Conservation (phyloP, 2,329 filamentous ascomycete species). For the Diaporthe nobilis region DNA sequence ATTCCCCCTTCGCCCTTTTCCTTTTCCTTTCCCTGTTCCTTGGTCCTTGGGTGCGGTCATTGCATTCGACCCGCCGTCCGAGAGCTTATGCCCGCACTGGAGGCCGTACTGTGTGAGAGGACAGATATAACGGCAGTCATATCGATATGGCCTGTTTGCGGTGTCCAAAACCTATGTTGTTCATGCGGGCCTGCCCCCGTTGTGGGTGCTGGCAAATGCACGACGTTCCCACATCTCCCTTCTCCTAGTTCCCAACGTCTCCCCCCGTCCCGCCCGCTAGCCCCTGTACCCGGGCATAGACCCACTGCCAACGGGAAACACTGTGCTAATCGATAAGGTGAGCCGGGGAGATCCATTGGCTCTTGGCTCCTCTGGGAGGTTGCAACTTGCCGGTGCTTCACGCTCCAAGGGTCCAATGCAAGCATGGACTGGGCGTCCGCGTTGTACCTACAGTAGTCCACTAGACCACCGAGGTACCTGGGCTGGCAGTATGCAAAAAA, state of each 20-base stretch:
- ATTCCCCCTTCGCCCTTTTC: background rate
- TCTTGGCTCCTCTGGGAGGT: background rate
- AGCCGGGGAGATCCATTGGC: background rate
- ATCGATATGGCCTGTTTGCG: conserved; percentile 10
- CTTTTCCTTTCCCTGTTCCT: background rate
- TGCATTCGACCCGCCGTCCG: background rate
- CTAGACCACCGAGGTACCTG: background rate
- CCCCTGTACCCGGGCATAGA: background rate
- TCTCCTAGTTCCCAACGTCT: background rate
- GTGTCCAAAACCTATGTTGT: background rate
- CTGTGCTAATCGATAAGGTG: conserved; percentile 18
- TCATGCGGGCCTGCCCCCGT: conserved; percentile 17
- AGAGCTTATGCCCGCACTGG: background rate
- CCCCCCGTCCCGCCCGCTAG: background rate
- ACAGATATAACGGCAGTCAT: conserved; percentile 13
- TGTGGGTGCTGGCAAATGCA: conserved; percentile 22
- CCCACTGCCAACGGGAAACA: background rate
- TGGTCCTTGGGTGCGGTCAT: conserved; percentile 6
- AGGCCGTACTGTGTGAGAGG: conserved; percentile 1
- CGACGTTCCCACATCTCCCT: background rate
- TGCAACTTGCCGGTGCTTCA: background rate
- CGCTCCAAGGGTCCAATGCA: conserved; percentile 11
- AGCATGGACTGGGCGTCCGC: background rate
- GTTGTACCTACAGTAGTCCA: background rate
- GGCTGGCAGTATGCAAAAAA: too few species aligned